Conservation (phyloP, 139 green algal genomes). For the Coelastrella sp. region DNA sequence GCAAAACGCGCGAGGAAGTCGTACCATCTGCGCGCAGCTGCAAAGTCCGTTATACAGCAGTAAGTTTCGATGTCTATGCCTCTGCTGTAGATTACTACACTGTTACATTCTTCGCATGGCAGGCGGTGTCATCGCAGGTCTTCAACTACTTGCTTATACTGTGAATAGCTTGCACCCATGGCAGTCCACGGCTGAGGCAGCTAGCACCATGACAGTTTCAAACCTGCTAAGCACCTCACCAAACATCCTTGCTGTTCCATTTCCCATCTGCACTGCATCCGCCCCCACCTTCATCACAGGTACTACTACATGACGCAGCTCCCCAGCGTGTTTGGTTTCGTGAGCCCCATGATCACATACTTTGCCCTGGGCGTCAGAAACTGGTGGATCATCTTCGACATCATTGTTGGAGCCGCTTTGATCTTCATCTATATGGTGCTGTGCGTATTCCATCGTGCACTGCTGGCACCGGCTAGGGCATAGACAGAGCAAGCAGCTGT, state of each 20-base stretch:
- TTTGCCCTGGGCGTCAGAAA: constrained; percentile 31
- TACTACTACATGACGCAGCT: constrained; percentile 52
- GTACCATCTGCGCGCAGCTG: constrained; percentile 37
- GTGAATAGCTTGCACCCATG: too few species aligned
- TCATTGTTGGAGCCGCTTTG: constrained; percentile 30
- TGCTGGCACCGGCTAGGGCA: constrained; percentile 30
- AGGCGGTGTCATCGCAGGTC: too few species aligned
- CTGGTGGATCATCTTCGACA: constrained; percentile 45
- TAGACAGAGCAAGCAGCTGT: constrained; percentile 52
- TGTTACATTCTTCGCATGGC: background rate
- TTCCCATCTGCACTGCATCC: background rate
- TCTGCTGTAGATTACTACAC: background rate
- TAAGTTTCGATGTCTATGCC: background rate
- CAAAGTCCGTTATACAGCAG: constrained; percentile 40
- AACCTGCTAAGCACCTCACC: too few species aligned
- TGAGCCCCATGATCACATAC: constrained; percentile 49
- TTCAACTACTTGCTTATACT: too few species aligned
- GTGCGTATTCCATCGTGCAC: constrained; percentile 35
- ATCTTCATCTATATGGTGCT: constrained; percentile 48
- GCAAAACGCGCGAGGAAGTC: background rate
- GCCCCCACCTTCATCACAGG: background rate
- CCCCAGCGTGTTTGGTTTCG: constrained; percentile 41
- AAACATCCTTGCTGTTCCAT: too few species aligned
- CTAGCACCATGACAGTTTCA: too few species aligned
- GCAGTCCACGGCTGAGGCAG: too few species aligned